phyloP scores from a whole-genome alignment of 441 rosid species.

The Populus tomentosa region DNA sequence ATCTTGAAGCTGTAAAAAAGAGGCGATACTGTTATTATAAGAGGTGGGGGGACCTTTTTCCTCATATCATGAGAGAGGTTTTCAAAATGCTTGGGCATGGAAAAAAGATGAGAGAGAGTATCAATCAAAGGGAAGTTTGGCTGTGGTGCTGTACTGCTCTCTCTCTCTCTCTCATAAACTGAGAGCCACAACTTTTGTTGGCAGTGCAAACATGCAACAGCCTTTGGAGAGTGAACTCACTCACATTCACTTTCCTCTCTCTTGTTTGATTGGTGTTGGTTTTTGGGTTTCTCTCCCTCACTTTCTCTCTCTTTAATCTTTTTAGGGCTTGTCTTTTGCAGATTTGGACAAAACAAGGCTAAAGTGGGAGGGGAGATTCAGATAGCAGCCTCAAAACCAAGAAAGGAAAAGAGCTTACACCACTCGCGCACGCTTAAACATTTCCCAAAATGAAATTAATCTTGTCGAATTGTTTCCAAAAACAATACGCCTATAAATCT shows the following conservation, averaged over 20 bases:
- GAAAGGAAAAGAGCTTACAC: conserved; percentile 10
- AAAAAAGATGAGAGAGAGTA: background rate
- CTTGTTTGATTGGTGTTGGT: background rate
- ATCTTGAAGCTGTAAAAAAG: conserved; percentile 13
- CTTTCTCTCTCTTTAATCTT: background rate
- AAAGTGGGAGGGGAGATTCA: conserved; percentile 34
- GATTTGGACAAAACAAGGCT: conserved; percentile 44
- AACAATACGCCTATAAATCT: no score
- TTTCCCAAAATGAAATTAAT: background rate
- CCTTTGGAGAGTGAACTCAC: conserved; percentile 23
- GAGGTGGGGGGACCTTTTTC: background rate
- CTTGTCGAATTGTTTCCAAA: no score
- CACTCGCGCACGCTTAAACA: conserved; percentile 1
- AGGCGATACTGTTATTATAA: background rate
- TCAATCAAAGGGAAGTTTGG: background rate
- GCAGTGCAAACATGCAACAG: conserved; percentile 24
- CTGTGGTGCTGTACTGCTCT: background rate
- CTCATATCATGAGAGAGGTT: no score
- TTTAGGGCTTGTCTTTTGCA: conserved; percentile 27
- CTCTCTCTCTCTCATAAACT: background rate
- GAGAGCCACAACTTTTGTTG: conserved; percentile 23
- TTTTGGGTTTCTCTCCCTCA: conserved; percentile 5
- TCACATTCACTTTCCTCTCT: background rate
- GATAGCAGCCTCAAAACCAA: conserved; percentile 27
- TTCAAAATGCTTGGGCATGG: no score